Conservation (phyloP, 495 filamentous ascomycete species). For the Podospora tetraspora region DNA sequence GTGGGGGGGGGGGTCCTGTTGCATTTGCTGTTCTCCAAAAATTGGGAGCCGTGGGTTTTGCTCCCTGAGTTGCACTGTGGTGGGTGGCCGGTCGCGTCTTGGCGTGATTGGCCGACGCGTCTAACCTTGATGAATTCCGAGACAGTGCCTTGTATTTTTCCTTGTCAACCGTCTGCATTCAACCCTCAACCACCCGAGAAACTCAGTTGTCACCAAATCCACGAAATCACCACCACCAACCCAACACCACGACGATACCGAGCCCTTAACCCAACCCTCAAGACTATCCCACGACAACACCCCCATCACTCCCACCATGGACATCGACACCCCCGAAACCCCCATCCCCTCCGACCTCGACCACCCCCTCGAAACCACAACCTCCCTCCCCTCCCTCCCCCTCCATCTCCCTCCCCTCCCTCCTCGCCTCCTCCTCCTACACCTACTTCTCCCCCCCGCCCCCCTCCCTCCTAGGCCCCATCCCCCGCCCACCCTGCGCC, state of each 20-base stretch:
- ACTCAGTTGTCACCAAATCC: not conserved
- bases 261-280: conserved; percentile 25
- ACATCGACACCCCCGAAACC: conserved; percentile 31
- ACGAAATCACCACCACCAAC: too few species aligned
- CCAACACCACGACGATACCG: not conserved
- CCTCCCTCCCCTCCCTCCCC: conserved; percentile 61
- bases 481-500: conserved; percentile 36
- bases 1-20: not conserved
- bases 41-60: not conserved
- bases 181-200: not conserved
- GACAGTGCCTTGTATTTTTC: not conserved
- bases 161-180: too few species aligned
- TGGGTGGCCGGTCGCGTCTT: not conserved
- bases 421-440: conserved; percentile 73
- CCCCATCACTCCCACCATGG: not conserved
- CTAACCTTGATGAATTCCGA: not conserved
- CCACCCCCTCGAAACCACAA: too few species aligned
- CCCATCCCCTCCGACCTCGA: conserved; percentile 37
- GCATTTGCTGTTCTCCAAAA: not conserved
- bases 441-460: conserved; percentile 76
- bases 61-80: not conserved
- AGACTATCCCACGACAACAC: conserved; percentile 3
- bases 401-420: conserved; percentile 56
- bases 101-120: conserved; percentile 16
- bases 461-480: conserved; percentile 36